These are phyloP conservation scores for Trametes sp. DNA, from an alignment of 1,284 basidiomycete species.

Conservation along the genomic window DNA sequence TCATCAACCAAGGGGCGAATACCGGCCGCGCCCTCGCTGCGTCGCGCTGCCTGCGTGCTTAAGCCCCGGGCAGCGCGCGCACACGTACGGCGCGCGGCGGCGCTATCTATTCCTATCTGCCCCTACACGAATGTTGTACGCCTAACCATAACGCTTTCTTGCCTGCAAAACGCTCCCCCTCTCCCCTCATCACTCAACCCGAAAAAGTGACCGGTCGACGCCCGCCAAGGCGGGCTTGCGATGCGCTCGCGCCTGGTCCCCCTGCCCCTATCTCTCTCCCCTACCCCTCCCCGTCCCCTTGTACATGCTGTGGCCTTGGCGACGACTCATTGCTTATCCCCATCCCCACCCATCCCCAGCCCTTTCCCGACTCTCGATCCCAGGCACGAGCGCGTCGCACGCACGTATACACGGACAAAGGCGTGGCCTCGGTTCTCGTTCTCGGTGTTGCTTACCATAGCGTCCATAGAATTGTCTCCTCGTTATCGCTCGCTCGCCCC, in stretches of 20 bases:
- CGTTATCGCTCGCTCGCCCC: neutral
- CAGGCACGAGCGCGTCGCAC: constrained; percentile 19
- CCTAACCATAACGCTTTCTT: constrained; percentile 11
- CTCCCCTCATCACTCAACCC: constrained; percentile 1
- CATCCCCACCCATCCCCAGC: too few species aligned
- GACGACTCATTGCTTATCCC: constrained; percentile 3
- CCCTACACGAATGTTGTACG: constrained; percentile 23
- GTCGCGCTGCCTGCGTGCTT: neutral
- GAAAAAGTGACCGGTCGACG: constrained; percentile 26
- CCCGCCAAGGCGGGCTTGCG: constrained; percentile 7
- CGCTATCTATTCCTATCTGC: constrained; percentile 32
- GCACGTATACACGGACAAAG: constrained; percentile 26
- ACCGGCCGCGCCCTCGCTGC: neutral
- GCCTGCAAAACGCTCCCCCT: neutral
- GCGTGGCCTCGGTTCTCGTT: constrained; percentile 20
- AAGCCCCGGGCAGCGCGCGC: neutral
- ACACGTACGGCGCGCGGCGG: neutral
- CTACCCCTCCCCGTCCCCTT: neutral
- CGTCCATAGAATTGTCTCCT: constrained; percentile 5
- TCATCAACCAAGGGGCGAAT: neutral
- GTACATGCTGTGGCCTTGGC: neutral
- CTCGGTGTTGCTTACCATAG: constrained; percentile 4
- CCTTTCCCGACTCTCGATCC: neutral
- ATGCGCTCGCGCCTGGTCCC: constrained; percentile 10
- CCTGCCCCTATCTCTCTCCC: neutral